These are phyloP conservation scores for Phaseolus coccineus DNA, from an alignment of 331 rosid genomes.

Conservation along the genomic window DNA sequence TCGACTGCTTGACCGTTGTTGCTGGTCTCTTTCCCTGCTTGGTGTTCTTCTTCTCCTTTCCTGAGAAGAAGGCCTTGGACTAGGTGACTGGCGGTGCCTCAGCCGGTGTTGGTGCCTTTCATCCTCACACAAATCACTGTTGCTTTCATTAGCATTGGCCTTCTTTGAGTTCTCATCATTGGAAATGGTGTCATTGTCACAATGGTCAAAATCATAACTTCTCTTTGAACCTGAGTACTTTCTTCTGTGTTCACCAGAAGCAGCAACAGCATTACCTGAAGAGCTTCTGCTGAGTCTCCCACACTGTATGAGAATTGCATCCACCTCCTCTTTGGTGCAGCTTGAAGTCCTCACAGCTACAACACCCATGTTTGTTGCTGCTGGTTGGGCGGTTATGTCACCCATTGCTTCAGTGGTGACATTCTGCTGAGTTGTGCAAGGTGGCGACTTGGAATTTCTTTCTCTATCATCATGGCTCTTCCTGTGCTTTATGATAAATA, in stretches of 20 bases:
- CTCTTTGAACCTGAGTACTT: constrained; percentile 90
- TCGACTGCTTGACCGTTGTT: constrained; percentile 67
- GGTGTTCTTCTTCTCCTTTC: constrained; percentile 89
- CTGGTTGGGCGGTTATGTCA: constrained; percentile 38
- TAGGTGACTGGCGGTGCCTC: constrained; percentile 57
- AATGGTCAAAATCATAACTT: constrained; percentile 76
- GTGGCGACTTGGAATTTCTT: constrained; percentile 47
- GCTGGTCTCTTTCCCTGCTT: constrained; percentile 82
- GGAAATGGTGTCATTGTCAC: constrained; percentile 50
- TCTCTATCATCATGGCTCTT: constrained; percentile 84
- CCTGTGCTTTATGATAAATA: constrained; percentile 82
- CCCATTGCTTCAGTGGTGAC: neutral
- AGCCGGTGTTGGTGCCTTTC: constrained; percentile 59
- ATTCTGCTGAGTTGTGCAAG: constrained; percentile 37
- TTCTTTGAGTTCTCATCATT: constrained; percentile 49
- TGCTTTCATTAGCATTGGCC: constrained; percentile 35
- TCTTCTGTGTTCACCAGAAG: constrained; percentile 51
- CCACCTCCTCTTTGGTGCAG: constrained; percentile 92
- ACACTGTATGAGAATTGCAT: constrained; percentile 94
- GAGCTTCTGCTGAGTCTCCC: constrained; percentile 96
- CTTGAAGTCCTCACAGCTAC: constrained; percentile 75
- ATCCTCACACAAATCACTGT: constrained; percentile 40
- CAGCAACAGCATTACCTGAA: constrained; percentile 69
- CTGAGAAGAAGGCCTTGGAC: constrained; percentile 54
- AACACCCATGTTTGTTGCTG: constrained; percentile 44